Evolutionary conservation across 257 asterid species (phyloP), one percentile per base, ranked within the genome.

Genomic region (Fraxinus pennsylvanica): DNA sequence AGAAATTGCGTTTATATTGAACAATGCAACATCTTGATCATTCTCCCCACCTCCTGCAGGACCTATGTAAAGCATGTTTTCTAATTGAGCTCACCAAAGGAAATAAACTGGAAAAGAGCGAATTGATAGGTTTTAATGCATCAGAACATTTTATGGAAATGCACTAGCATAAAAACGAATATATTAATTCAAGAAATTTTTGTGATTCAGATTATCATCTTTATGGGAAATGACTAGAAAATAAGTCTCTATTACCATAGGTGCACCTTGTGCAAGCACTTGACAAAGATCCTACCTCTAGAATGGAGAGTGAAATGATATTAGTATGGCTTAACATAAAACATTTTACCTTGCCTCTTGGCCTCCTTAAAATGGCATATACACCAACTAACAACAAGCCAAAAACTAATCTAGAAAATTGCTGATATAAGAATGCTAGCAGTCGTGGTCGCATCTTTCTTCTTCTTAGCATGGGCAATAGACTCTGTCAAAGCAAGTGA

Each of bases 261-360:
- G 19, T 45, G 19, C 19, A 13, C 54, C 54, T 10, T 45, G 15
- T 10, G 19, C 15, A 45, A 14, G 15, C 3, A 45, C 19, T 45
- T 45, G 19, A 12, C 54, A 10, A 10, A 45, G 13, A 15, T 14
- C 17, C 54, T 45, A 45, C 54, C 54, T 45, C 54, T 45, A 9
- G 12, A 45, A 45, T 10, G 15, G 54, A 45, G 5, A 45, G 17
- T 45, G 54, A 29, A 41, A 73, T 32, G 52, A 3, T 6, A 5
- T n/a, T 50, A 74, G 74, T 30, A 39, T 67, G 38, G 41, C 33
- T 77, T 68, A 50, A 76, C 17, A 6, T 36, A 9, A 67, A 5
- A 22, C 7, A 21, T 74, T 33, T 75, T 80, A 85, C 88, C 86
- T 77, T 25, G 54, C 33, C 70, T 25, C 33, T 50, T 65, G 35